Percentiles rank a stretch among this genome's conserved stretches.
phyloP scores from a whole-genome alignment of 371 early-diverging fungal species.

The Nematocida ausubeli region DNA sequence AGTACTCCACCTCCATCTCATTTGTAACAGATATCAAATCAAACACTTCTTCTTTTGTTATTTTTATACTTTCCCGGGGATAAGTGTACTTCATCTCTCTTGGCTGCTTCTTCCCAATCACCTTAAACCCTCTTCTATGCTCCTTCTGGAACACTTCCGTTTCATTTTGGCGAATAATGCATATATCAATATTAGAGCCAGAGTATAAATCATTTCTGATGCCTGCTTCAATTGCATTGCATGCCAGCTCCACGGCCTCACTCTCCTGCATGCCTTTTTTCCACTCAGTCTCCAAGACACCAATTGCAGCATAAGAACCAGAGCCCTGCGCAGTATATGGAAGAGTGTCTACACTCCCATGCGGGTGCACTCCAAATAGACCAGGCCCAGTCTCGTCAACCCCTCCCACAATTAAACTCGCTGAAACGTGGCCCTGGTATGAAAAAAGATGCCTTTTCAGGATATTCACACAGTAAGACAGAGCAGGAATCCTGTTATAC shows the following conservation, averaged over 20 bases:
- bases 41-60: constrained; percentile 34
- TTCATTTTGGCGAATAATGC: constrained; percentile 53
- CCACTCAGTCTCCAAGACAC: constrained; percentile 84
- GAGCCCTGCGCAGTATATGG: constrained; percentile 94
- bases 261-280: constrained; percentile 78
- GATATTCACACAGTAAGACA: constrained; percentile 79
- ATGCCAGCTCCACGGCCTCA: constrained; percentile 83
- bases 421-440: constrained; percentile 92
- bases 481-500: constrained; percentile 79
- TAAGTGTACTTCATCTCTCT: constrained; percentile 25
- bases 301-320: constrained; percentile 92
- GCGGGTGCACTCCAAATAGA: constrained; percentile 85
- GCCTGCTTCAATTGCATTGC: constrained; percentile 90
- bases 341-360: constrained; percentile 87
- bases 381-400: constrained; percentile 83
- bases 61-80: constrained; percentile 25
- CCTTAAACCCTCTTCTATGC: constrained; percentile 53
- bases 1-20: neutral
- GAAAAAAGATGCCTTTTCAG: constrained; percentile 66
- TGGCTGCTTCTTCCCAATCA: constrained; percentile 56
- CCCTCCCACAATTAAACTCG: constrained; percentile 92
- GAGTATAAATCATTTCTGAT: constrained; percentile 97
- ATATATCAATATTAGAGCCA: constrained; percentile 91
- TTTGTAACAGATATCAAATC: constrained; percentile 17
- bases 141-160: constrained; percentile 35